Evolutionary conservation across 2,329 filamentous ascomycete species (phyloP).

Genomic region (Verticillium isaacii): DNA sequence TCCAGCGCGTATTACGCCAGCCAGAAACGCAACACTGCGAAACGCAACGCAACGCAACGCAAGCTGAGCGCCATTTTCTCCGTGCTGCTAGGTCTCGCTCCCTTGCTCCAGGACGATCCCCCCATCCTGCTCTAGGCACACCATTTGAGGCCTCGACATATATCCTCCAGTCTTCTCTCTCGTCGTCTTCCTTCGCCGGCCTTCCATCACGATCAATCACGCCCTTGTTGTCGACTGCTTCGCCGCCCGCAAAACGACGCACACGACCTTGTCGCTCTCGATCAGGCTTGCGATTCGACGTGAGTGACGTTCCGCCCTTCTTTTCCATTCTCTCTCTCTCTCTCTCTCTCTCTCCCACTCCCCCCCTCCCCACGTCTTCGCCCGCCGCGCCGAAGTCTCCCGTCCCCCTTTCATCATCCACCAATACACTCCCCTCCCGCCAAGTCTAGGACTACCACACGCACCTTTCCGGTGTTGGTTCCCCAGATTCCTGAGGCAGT

Average conservation of each 20-base stretch:
- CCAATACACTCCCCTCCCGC: neutral
- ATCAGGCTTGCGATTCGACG: neutral
- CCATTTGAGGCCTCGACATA: neutral
- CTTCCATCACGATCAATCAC: neutral
- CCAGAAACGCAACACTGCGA: neutral
- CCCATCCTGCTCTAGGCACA: neutral
- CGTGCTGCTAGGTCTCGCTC: neutral
- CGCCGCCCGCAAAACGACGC: neutral
- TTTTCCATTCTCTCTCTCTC: conserved; percentile 4
- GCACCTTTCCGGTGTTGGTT: neutral
- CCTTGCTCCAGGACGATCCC: neutral
- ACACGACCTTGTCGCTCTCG: neutral
- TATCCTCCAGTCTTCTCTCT: neutral
- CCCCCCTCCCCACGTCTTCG: neutral
- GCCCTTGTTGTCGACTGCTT: neutral
- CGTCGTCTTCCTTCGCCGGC: neutral
- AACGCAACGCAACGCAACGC: neutral
- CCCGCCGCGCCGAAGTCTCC: neutral
- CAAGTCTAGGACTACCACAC: neutral
- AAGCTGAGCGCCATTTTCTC: neutral
- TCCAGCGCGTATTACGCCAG: conserved; percentile 9
- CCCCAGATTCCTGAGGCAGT: conserved; percentile 10
- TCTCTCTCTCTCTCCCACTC: conserved; percentile 10
- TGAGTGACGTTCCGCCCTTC: neutral
- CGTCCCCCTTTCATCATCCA: conserved; percentile 5